Conservation (phyloP, 148 eudicot species). For the Cornus controversa region DNA sequence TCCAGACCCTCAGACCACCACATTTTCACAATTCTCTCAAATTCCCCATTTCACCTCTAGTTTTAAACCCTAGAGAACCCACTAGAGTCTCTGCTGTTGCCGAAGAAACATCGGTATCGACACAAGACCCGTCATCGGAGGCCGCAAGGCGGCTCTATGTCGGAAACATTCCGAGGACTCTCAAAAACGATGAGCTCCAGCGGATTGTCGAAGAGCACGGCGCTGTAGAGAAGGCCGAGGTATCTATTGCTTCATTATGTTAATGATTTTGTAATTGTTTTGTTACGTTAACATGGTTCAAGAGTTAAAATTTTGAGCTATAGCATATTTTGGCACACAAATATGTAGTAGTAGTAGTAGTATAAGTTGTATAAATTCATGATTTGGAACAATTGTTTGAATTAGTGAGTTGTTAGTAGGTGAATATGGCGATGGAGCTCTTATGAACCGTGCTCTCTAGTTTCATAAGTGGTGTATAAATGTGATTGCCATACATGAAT, state of each 20-base stretch:
- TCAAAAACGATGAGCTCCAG: slow-evolving; percentile 49
- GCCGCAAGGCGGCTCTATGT: slow-evolving; percentile 45
- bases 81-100: slow-evolving; percentile 17
- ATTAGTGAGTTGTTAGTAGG: not conserved
- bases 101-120: slow-evolving; percentile 18
- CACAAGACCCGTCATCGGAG: slow-evolving; percentile 26
- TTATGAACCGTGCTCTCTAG: too few relatives aligned
- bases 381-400: not conserved
- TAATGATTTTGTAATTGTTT: too few relatives aligned
- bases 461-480: too few relatives aligned
- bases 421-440: not conserved
- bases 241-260: not conserved
- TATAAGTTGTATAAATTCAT: too few relatives aligned
- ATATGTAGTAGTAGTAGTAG: too few relatives aligned
- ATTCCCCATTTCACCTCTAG: not conserved
- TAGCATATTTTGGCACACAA: too few relatives aligned
- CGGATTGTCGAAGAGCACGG: slow-evolving; percentile 55
- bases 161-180: slow-evolving; percentile 58
- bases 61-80: not conserved
- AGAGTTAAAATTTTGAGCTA: too few relatives aligned
- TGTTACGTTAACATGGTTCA: too few relatives aligned
- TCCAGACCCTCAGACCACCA: not conserved
- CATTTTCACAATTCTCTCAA: slow-evolving; percentile 11
- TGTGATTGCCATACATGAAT: too few relatives aligned
- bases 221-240: slow-evolving; percentile 62